phyloP scores from a whole-genome alignment of 2,329 filamentous ascomycete genomes.

The Endoconidiophora polonica region DNA sequence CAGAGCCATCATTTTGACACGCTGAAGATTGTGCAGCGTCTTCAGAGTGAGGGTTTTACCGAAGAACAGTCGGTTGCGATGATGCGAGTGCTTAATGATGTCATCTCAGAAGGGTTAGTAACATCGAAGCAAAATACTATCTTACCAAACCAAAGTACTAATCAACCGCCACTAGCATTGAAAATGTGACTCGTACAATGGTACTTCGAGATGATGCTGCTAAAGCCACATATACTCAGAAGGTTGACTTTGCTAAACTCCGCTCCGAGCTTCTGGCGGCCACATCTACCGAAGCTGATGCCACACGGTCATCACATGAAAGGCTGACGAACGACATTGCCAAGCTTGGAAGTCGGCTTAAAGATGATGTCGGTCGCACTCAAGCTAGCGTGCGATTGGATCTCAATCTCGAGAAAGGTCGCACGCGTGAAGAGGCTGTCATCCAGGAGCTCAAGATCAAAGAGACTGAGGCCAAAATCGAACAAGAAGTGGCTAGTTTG shows the following conservation, averaged over 20 bases:
- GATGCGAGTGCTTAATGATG: conserved; percentile 94
- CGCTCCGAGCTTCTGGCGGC: conserved; percentile 84
- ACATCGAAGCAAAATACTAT: not conserved
- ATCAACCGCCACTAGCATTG: conserved; percentile 46
- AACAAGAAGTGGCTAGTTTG: conserved; percentile 85
- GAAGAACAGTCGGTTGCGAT: conserved; percentile 93
- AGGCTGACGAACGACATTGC: conserved; percentile 85
- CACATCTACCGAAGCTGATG: conserved; percentile 76
- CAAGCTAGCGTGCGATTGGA: conserved; percentile 86
- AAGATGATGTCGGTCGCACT: conserved; percentile 87
- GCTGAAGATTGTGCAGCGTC: conserved; percentile 82
- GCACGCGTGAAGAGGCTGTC: conserved; percentile 90
- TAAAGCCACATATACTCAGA: conserved; percentile 65
- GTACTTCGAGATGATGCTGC: conserved; percentile 86
- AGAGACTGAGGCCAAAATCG: conserved; percentile 95
- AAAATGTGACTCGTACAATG: conserved; percentile 95
- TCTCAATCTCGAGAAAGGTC: conserved; percentile 88
- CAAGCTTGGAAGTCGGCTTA: conserved; percentile 73
- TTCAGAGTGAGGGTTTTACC: conserved; percentile 84
- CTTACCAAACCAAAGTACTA: not conserved
- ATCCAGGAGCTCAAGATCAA: conserved; percentile 96
- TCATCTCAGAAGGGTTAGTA: conserved; percentile 75
- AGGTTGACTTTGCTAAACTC: conserved; percentile 95
- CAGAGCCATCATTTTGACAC: conserved; percentile 97
- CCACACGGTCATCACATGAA: conserved; percentile 81